Percentiles rank a stretch among this genome's conserved stretches.
These are phyloP conservation scores for Psilocybe subaeruginosa DNA, from an alignment of 768 basidiomycete genomes.

Conservation along the genomic window DNA sequence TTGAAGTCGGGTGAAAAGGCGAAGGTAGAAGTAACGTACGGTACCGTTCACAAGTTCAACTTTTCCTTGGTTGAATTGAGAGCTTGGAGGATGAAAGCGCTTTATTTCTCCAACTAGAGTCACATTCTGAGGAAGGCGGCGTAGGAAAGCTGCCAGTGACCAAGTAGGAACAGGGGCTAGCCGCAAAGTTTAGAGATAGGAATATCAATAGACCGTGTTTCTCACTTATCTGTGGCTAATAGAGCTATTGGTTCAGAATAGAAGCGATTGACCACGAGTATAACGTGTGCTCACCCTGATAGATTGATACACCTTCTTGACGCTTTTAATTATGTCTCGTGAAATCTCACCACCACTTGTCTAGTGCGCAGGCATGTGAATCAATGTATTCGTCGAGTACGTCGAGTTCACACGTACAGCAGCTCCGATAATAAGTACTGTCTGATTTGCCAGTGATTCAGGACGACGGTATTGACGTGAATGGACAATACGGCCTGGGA, in stretches of 20 bases:
- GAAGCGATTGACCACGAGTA: neutral
- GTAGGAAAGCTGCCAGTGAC: conserved; percentile 20
- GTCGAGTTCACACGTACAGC: conserved; percentile 26
- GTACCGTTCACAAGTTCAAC: conserved; percentile 43
- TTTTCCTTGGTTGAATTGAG: conserved; percentile 23
- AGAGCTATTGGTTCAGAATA: neutral
- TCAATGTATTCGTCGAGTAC: too few species aligned
- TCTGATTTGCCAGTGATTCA: conserved; percentile 35
- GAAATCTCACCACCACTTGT: conserved; percentile 40
- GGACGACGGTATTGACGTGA: conserved; percentile 46
- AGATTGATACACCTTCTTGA: conserved; percentile 35
- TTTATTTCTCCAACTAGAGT: conserved; percentile 44
- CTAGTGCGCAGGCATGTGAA: conserved; percentile 14
- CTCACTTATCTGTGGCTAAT: conserved; percentile 9
- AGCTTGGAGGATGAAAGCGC: conserved; percentile 30
- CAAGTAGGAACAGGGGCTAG: conserved; percentile 15
- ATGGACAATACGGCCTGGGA: conserved; percentile 38
- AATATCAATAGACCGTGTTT: neutral
- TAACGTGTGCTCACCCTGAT: conserved; percentile 22
- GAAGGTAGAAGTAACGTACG: conserved; percentile 19
- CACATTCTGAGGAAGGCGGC: conserved; percentile 32
- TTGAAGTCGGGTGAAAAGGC: neutral
- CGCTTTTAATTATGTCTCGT: conserved; percentile 33
- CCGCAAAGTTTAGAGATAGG: neutral
- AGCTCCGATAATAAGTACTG: conserved; percentile 46